Evolutionary conservation across 495 filamentous ascomycete genomes (phyloP), one percentile per base, ranked within the genome.

Genomic region (Penicillium maclennaniae): DNA sequence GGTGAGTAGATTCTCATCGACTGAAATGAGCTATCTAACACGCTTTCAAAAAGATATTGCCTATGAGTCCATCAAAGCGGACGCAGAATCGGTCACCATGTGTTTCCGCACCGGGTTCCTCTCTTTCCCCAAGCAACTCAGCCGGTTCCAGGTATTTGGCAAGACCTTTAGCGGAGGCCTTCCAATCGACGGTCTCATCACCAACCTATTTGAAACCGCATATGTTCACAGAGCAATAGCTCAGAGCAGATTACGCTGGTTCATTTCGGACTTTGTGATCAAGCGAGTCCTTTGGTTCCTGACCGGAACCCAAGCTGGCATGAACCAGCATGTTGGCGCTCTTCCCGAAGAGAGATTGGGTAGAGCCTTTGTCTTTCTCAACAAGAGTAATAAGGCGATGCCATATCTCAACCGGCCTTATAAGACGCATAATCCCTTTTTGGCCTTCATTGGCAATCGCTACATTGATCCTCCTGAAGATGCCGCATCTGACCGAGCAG

Each of bases 381-480:
- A 55, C 53, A 59, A 59, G 43, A 55, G 52, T 36, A 59, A 44
- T 44, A 59, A 59, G 27, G 56, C 56, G 14, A 59, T 59, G 56
- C 56, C 56, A 0, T 55, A 59, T 40, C 53, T 59, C 38, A 59
- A 55, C 40, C 52, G 52, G 1, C 56, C 56, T 12, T 59, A 59
- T 8, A 44, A 55, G 39, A 47, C 23, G 12, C 47, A 55, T 12
- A 59, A 51, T 28, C 47, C 56, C 0, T 34, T 59, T 17, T 38
- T 59, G 9, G 47, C 56, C 19, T 55, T 12, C 16, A 55, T 55
- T 16, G 56, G 52, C 16, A 55, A 51, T 31, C 52, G 56, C 17
- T 55, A 59, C 17, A 55, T 59, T 51, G 56, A 59, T 14, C 52
- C 53, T 7, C 52, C 56, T 7, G 55, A 58, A 26, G 55, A 58